Evolutionary conservation across 805 yeast genomes (phyloP).

Genomic region (Saccharomycopsis malanga): DNA sequence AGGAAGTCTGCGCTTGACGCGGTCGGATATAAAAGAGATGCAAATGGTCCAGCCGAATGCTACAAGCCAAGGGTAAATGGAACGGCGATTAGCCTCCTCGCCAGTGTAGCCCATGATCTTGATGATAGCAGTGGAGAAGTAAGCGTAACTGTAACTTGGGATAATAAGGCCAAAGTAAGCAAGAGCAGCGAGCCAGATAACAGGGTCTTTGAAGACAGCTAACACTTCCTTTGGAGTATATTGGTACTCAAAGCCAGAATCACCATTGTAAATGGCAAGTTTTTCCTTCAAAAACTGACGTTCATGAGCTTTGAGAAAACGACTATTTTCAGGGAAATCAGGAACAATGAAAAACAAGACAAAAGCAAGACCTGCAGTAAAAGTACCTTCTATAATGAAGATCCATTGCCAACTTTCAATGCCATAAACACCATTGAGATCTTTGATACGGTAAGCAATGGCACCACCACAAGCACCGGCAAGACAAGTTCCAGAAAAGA

Average conservation of each 20-base stretch:
- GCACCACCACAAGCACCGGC: slow-evolving; percentile 80
- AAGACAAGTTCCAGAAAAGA: slow-evolving; percentile 63
- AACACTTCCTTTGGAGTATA: slow-evolving; percentile 40
- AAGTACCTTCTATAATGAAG: slow-evolving; percentile 42
- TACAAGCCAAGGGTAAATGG: slow-evolving; percentile 79
- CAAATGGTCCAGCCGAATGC: slow-evolving; percentile 64
- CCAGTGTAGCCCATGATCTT: slow-evolving; percentile 56
- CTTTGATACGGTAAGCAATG: slow-evolving; percentile 57
- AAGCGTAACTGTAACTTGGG: slow-evolving; percentile 70
- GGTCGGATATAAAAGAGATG: slow-evolving; percentile 59
- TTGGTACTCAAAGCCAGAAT: slow-evolving; percentile 44
- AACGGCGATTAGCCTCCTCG: slow-evolving; percentile 67
- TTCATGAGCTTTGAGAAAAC: slow-evolving; percentile 46
- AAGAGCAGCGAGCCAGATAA: slow-evolving; percentile 50
- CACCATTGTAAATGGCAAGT: slow-evolving; percentile 45
- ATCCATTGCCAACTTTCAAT: slow-evolving; percentile 45
- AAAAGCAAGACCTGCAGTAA: slow-evolving; percentile 29
- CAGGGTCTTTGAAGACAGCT: slow-evolving; percentile 50
- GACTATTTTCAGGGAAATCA: slow-evolving; percentile 66
- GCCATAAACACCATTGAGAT: slow-evolving; percentile 40
- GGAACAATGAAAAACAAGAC: slow-evolving; percentile 45
- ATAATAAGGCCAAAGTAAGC: slow-evolving; percentile 59
- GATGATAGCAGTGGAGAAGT: slow-evolving; percentile 64
- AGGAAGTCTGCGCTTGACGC: slow-evolving; percentile 38
- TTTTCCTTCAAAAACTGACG: slow-evolving; percentile 49